phyloP scores from a whole-genome alignment of 1,284 basidiomycete species.

The Dichomitus squalens region DNA sequence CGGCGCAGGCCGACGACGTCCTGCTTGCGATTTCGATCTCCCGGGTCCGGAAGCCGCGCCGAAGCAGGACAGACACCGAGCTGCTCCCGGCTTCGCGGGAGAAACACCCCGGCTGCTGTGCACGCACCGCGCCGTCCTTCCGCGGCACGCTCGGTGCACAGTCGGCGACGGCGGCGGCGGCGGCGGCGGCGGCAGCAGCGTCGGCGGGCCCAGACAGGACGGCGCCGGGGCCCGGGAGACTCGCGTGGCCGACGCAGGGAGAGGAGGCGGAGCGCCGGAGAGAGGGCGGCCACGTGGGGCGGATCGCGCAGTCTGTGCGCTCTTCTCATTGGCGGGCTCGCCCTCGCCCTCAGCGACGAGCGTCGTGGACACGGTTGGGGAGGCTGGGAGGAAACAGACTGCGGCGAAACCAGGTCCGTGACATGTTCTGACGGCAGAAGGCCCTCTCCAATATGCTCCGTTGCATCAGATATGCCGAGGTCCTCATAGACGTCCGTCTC shows the following conservation, averaged over 20 bases:
- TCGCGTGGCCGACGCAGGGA: background rate
- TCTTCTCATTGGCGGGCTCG: slow-evolving; percentile 65
- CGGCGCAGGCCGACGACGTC: background rate
- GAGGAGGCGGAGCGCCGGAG: slow-evolving; percentile 15
- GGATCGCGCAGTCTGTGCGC: slow-evolving; percentile 20
- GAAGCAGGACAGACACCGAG: background rate
- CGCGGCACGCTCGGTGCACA: too few species aligned
- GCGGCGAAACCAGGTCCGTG: slow-evolving; percentile 60
- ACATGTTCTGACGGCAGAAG: slow-evolving; percentile 15
- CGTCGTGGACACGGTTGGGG: slow-evolving; percentile 76
- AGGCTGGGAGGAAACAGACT: slow-evolving; percentile 57
- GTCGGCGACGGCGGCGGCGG: too few species aligned
- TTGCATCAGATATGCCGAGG: slow-evolving; percentile 73
- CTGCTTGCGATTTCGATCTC: background rate
- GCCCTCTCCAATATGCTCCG: slow-evolving; percentile 1
- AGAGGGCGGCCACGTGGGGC: slow-evolving; percentile 19
- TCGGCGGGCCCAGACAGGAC: too few species aligned
- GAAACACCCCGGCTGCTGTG: too few species aligned
- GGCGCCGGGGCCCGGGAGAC: too few species aligned
- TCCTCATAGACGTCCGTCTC: slow-evolving; percentile 80
- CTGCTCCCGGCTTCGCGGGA: background rate
- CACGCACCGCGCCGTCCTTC: too few species aligned
- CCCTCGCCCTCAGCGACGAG: slow-evolving; percentile 69
- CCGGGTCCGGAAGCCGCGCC: background rate
- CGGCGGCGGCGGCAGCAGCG: too few species aligned